Conservation (phyloP, 2,329 filamentous ascomycete genomes). For the Botrytis cinerea region DNA sequence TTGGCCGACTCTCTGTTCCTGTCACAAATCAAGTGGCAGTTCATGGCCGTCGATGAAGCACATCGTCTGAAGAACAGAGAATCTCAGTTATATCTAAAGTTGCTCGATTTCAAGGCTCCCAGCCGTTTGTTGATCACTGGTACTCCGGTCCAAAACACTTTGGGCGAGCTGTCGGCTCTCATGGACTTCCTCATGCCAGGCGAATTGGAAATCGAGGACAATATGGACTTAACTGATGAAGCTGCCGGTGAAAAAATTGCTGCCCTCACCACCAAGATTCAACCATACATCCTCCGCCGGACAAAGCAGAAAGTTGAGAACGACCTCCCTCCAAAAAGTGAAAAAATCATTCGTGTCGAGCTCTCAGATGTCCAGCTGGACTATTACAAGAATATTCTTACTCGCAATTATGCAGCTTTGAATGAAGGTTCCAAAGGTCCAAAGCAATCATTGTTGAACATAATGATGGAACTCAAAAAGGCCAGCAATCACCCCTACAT, state of each 20-base stretch:
- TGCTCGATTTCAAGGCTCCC: constrained; percentile 83
- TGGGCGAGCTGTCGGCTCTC: constrained; percentile 87
- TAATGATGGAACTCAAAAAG: constrained; percentile 99
- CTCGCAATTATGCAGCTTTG: constrained; percentile 90
- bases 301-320: constrained; percentile 98
- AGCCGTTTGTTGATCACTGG: constrained; percentile 93
- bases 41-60: constrained; percentile 92
- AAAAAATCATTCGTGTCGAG: constrained; percentile 98
- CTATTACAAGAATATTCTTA: constrained; percentile 98
- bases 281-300: constrained; percentile 90
- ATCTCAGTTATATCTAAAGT: constrained; percentile 84
- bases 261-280: constrained; percentile 81
- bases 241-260: constrained; percentile 86
- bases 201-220: constrained; percentile 84
- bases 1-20: constrained; percentile 82
- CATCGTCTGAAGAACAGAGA: constrained; percentile 96
- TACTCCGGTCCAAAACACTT: constrained; percentile 95
- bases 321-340: constrained; percentile 92
- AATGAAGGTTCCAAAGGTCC: constrained; percentile 88
- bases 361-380: constrained; percentile 94
- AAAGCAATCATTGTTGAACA: constrained; percentile 93
- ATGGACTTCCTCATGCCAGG: constrained; percentile 98
- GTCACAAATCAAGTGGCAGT: constrained; percentile 94
- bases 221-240: constrained; percentile 80
- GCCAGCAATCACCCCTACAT: constrained; percentile 98